Conservation (phyloP, 2,329 filamentous ascomycete species). For the Boeremia lycopersici region DNA sequence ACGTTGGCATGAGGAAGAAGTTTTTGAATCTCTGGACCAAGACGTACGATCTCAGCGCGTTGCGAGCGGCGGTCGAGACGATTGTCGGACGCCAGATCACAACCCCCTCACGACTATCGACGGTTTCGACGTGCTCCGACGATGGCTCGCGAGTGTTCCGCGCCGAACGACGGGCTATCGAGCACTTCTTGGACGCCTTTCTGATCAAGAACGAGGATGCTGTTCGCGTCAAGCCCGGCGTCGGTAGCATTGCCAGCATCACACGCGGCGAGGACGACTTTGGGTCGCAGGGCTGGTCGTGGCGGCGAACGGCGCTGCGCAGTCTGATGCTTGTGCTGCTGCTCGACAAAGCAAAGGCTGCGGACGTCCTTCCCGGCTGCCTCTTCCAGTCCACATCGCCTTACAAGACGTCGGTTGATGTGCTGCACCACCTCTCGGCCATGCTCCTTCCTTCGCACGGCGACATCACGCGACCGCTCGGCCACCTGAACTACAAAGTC, state of each 20-base stretch:
- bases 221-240: constrained; percentile 46
- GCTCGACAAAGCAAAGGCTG: constrained; percentile 60
- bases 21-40: constrained; percentile 65
- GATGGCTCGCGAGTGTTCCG: constrained; percentile 43
- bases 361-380: constrained; percentile 46
- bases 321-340: constrained; percentile 66
- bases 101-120: constrained; percentile 44
- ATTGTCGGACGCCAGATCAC: constrained; percentile 62
- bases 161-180: constrained; percentile 52
- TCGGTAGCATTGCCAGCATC: constrained; percentile 48
- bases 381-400: constrained; percentile 60
- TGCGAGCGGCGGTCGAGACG: constrained; percentile 62
- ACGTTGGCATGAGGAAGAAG: constrained; percentile 63
- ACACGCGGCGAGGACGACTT: constrained; percentile 49
- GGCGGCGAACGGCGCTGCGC: constrained; percentile 62
- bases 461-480: constrained; percentile 61
- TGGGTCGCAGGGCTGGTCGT: constrained; percentile 54
- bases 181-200: constrained; percentile 62
- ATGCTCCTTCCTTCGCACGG: constrained; percentile 65
- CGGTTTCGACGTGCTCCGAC: constrained; percentile 43
- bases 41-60: constrained; percentile 59
- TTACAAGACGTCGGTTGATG: constrained; percentile 61
- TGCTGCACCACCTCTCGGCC: constrained; percentile 59
- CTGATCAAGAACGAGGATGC: constrained; percentile 64
- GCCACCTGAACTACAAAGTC: constrained; percentile 63